Conservation (phyloP, 768 basidiomycete genomes). For the Paxillus ammoniavirescens region DNA sequence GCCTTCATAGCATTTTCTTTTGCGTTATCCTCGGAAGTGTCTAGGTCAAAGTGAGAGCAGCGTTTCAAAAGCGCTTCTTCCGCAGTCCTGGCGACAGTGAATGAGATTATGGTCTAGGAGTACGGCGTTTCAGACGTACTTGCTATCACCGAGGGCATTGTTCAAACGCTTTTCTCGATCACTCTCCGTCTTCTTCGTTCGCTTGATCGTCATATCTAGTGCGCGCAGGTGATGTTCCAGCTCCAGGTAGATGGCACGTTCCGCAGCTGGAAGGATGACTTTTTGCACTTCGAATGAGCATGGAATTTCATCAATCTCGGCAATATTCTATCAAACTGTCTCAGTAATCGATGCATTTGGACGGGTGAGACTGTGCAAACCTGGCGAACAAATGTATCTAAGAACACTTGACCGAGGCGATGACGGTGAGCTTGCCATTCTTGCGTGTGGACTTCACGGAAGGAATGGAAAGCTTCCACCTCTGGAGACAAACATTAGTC, state of each 20-base stretch:
- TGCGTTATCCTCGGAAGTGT: slow-evolving; percentile 48
- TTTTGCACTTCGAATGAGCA: slow-evolving; percentile 61
- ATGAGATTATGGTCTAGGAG: not conserved
- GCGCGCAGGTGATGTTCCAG: slow-evolving; percentile 91
- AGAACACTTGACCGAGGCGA: slow-evolving; percentile 75
- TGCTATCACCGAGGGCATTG: slow-evolving; percentile 85
- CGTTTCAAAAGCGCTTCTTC: slow-evolving; percentile 94
- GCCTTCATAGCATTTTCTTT: slow-evolving; percentile 82
- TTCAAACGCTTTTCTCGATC: slow-evolving; percentile 89
- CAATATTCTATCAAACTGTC: slow-evolving; percentile 64
- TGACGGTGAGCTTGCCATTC: slow-evolving; percentile 94
- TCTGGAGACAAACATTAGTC: slow-evolving; percentile 42
- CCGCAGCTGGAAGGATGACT: slow-evolving; percentile 84
- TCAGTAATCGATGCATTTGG: slow-evolving; percentile 9
- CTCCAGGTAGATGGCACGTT: slow-evolving; percentile 92
- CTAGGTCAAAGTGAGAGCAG: slow-evolving; percentile 92
- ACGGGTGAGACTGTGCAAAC: slow-evolving; percentile 36
- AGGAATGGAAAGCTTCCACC: slow-evolving; percentile 93
- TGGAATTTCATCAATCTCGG: slow-evolving; percentile 95
- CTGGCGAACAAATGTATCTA: slow-evolving; percentile 83
- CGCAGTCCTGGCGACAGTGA: slow-evolving; percentile 55
- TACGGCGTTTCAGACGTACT: slow-evolving; percentile 38
- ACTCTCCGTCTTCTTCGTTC: slow-evolving; percentile 66
- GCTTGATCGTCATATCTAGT: slow-evolving; percentile 76
- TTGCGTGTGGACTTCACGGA: slow-evolving; percentile 88